phyloP scores from a whole-genome alignment of 495 filamentous ascomycete genomes.

The Penicillium bovifimosum region DNA sequence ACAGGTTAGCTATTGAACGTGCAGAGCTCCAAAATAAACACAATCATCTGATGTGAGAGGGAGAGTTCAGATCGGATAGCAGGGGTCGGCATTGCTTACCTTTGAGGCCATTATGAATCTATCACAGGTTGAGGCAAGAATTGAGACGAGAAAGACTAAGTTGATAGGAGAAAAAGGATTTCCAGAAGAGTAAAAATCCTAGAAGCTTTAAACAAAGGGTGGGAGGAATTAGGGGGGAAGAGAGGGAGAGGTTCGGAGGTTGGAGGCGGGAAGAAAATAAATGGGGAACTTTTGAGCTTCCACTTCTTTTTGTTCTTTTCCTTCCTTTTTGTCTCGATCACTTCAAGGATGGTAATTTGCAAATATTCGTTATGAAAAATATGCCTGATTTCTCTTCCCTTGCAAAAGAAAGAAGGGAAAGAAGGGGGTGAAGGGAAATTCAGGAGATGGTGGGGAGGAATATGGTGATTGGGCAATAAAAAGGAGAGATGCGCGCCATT shows the following conservation, averaged over 20 bases:
- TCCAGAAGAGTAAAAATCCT: not conserved
- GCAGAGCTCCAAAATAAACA: not conserved
- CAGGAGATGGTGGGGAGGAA: conserved; percentile 14
- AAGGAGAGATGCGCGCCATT: conserved; percentile 6
- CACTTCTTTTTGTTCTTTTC: not conserved
- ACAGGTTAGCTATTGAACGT: conserved; percentile 14
- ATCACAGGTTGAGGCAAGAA: conserved; percentile 1
- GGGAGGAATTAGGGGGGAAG: not conserved
- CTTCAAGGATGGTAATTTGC: no score
- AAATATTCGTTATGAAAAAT: no score
- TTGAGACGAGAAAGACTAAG: not conserved
- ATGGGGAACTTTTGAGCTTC: not conserved
- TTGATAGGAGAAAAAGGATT: not conserved
- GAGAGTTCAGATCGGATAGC: not conserved
- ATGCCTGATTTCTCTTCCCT: not conserved
- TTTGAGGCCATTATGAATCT: conserved; percentile 26
- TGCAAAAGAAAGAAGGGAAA: not conserved
- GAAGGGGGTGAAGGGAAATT: conserved; percentile 11
- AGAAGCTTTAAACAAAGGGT: not conserved
- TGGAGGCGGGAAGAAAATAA: conserved; percentile 4
- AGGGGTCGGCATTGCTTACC: conserved; percentile 14
- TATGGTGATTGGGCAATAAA: conserved; percentile 8
- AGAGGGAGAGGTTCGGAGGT: conserved; percentile 1
- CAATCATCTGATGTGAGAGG: not conserved
- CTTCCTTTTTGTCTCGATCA: no score